phyloP scores from a whole-genome alignment of 2,329 filamentous ascomycete species.

The Alternaria consortialis region DNA sequence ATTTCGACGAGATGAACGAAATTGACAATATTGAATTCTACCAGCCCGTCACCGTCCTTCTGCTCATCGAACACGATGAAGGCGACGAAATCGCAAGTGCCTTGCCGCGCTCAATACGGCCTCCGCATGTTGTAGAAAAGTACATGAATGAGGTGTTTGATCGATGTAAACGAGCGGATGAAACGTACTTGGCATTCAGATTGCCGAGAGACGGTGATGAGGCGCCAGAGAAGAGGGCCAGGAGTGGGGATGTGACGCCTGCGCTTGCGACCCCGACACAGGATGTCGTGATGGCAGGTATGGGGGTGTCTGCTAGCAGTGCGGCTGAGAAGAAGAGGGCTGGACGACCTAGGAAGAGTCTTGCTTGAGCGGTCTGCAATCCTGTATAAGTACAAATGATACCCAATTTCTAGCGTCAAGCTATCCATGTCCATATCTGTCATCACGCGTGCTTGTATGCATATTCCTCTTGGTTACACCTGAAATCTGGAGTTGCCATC shows the following conservation, averaged over 20 bases:
- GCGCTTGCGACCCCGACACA: constrained; percentile 25
- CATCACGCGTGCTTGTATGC: neutral
- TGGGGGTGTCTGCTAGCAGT: constrained; percentile 7
- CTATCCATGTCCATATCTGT: neutral
- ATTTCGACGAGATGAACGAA: constrained; percentile 58
- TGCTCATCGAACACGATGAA: constrained; percentile 62
- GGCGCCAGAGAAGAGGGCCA: constrained; percentile 21
- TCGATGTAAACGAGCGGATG: constrained; percentile 63
- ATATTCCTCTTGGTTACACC: neutral
- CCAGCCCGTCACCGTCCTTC: constrained; percentile 74
- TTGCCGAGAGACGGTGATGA: constrained; percentile 57
- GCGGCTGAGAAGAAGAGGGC: constrained; percentile 34
- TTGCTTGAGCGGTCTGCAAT: constrained; percentile 12
- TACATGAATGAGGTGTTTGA: constrained; percentile 60
- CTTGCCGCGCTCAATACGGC: constrained; percentile 64
- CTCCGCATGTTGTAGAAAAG: constrained; percentile 48
- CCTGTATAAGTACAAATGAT: constrained; percentile 22
- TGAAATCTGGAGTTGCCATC: constrained; percentile 1
- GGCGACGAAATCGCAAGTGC: constrained; percentile 58
- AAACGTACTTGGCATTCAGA: constrained; percentile 64
- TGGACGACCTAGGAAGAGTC: constrained; percentile 38
- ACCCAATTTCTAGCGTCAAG: constrained; percentile 15
- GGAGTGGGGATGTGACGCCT: constrained; percentile 35
- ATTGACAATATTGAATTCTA: constrained; percentile 60
- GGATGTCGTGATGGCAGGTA: constrained; percentile 28